phyloP scores from a whole-genome alignment of 208 protist species.

The Trypanosoma cruzi region DNA sequence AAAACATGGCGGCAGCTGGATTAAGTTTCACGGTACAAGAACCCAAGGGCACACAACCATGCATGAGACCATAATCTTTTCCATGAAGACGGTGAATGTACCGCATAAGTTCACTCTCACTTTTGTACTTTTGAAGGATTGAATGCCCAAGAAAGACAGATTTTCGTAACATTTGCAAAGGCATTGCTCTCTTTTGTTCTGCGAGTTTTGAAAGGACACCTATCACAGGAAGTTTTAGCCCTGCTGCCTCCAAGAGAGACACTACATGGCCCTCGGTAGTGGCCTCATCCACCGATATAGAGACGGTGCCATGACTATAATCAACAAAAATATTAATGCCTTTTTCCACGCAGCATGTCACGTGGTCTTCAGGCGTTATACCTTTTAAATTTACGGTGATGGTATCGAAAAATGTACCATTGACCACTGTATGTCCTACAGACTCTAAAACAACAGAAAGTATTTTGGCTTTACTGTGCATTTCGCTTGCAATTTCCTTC shows the following conservation, averaged over 20 bases:
- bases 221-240: slow-evolving; percentile 58
- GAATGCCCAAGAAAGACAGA: slow-evolving; percentile 90
- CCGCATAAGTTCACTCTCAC: slow-evolving; percentile 96
- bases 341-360: slow-evolving; percentile 58
- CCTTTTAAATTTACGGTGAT: slow-evolving; percentile 62
- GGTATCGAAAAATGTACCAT: slow-evolving; percentile 92
- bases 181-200: slow-evolving; percentile 43
- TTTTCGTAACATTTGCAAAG: slow-evolving; percentile 56
- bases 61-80: slow-evolving; percentile 95
- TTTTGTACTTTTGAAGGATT: slow-evolving; percentile 97
- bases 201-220: slow-evolving; percentile 46
- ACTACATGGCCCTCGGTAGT: slow-evolving; percentile 82
- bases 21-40: slow-evolving; percentile 99
- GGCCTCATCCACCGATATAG: slow-evolving; percentile 95
- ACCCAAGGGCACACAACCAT: slow-evolving; percentile 98
- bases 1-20: slow-evolving; percentile 94
- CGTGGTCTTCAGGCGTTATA: slow-evolving; percentile 56
- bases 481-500: slow-evolving; percentile 89
- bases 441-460: slow-evolving; percentile 88
- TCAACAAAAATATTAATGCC: slow-evolving; percentile 94
- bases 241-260: slow-evolving; percentile 71
- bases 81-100: slow-evolving; percentile 96
- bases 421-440: slow-evolving; percentile 60
- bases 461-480: slow-evolving; percentile 84
- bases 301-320: slow-evolving; percentile 48